These are phyloP conservation scores for Chrysosphaeria jannelii DNA, from an alignment of 2,329 filamentous ascomycete genomes.

Conservation along the genomic window DNA sequence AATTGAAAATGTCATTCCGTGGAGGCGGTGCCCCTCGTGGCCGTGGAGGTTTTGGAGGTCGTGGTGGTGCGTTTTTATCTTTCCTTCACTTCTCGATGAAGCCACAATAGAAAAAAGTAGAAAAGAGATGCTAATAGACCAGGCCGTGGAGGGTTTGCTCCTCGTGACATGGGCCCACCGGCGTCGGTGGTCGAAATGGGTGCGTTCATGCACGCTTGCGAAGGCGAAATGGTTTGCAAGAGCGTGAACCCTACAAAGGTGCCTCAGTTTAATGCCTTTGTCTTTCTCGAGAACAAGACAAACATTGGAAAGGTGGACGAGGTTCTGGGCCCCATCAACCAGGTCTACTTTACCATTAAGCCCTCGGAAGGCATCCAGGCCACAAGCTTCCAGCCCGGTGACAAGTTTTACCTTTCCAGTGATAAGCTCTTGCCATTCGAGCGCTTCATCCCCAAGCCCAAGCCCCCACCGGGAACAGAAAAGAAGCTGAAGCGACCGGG, in stretches of 20 bases:
- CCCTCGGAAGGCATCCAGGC: constrained; percentile 89
- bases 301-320: constrained; percentile 95
- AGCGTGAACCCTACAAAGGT: constrained; percentile 70
- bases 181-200: constrained; percentile 56
- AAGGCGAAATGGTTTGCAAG: constrained; percentile 94
- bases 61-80: constrained; percentile 12
- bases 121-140: constrained; percentile 1
- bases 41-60: constrained; percentile 17
- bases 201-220: constrained; percentile 73
- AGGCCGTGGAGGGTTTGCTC: constrained; percentile 28
- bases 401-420: constrained; percentile 86
- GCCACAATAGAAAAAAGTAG: not conserved
- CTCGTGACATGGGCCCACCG: constrained; percentile 28
- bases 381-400: constrained; percentile 75
- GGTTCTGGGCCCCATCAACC: constrained; percentile 87
- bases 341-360: constrained; percentile 97
- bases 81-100: not conserved
- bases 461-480: constrained; percentile 33
- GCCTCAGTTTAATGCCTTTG: constrained; percentile 95
- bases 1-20: constrained; percentile 34
- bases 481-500: constrained; percentile 28
- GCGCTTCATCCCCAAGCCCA: constrained; percentile 88
- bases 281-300: constrained; percentile 95
- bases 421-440: constrained; percentile 90
- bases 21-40: constrained; percentile 16